Evolutionary conservation across 768 basidiomycete genomes (phyloP).

Genomic region (Russula olivacea): DNA sequence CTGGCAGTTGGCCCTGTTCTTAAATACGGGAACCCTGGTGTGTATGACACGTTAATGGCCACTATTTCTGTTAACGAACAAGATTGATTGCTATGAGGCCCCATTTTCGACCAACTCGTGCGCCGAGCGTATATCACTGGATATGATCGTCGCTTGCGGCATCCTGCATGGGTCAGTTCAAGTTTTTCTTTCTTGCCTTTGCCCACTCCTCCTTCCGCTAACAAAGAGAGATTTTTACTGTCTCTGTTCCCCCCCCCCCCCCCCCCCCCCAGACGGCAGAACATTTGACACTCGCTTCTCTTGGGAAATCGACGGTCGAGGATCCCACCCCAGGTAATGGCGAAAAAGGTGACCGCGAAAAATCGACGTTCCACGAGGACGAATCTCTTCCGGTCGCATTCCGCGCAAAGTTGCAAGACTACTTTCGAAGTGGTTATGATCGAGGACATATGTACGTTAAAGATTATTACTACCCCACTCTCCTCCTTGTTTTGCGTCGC

Average conservation of each 20-base stretch:
- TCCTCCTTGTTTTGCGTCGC: neutral
- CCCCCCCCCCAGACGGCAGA: constrained; percentile 73
- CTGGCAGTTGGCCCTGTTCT: constrained; percentile 38
- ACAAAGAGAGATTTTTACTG: neutral
- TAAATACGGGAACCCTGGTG: constrained; percentile 82
- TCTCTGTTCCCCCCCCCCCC: neutral
- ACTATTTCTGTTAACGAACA: neutral
- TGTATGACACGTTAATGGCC: neutral
- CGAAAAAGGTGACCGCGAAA: constrained; percentile 58
- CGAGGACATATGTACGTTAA: constrained; percentile 86
- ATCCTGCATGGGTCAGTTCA: constrained; percentile 82
- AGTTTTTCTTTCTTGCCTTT: neutral
- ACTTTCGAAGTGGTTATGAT: constrained; percentile 91
- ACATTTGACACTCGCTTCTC: constrained; percentile 76
- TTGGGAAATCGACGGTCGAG: constrained; percentile 45
- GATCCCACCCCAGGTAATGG: constrained; percentile 30
- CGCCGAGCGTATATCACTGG: constrained; percentile 82
- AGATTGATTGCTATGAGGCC: constrained; percentile 45
- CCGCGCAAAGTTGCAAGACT: constrained; percentile 81
- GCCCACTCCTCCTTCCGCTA: no score
- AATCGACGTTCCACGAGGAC: constrained; percentile 82
- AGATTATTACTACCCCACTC: neutral
- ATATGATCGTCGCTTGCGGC: constrained; percentile 85
- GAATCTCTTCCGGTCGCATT: constrained; percentile 66
- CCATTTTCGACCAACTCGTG: constrained; percentile 71